Evolutionary conservation across 2,329 filamentous ascomycete genomes (phyloP).

Genomic region (Proliferodiscus dingleyae): DNA sequence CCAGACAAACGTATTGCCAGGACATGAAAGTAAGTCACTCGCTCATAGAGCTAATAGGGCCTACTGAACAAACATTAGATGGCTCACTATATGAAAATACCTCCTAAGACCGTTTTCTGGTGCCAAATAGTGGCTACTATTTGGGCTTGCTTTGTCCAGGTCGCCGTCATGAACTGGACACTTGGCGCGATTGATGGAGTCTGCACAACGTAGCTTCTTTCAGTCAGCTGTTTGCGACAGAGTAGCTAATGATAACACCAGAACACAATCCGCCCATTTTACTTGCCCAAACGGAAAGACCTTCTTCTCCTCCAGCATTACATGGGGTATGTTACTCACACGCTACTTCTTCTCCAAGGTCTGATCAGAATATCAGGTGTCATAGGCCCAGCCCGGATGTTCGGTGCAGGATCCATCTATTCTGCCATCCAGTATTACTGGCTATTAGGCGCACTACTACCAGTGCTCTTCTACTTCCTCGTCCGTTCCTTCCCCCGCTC

Average conservation of each 20-base stretch:
- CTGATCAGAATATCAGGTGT: conserved; percentile 45
- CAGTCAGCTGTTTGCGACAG: neutral
- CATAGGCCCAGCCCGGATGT: conserved; percentile 66
- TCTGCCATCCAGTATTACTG: conserved; percentile 64
- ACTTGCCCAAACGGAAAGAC: conserved; percentile 57
- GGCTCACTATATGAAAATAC: conserved; percentile 56
- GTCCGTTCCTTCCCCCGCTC: conserved; percentile 56
- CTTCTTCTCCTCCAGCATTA: conserved; percentile 59
- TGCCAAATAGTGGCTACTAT: conserved; percentile 46
- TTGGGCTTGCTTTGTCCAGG: conserved; percentile 59
- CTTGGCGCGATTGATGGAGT: conserved; percentile 57
- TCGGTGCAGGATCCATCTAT: conserved; percentile 61
- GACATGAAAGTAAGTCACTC: conserved; percentile 18
- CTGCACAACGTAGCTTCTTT: conserved; percentile 47
- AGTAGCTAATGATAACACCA: neutral
- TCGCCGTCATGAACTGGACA: conserved; percentile 57
- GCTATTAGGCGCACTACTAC: conserved; percentile 61
- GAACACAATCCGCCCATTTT: conserved; percentile 52
- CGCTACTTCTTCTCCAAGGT: conserved; percentile 48
- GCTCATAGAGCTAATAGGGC: neutral
- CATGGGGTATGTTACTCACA: conserved; percentile 70
- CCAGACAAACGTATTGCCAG: conserved; percentile 40
- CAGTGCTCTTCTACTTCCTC: conserved; percentile 52
- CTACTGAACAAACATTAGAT: conserved; percentile 46
- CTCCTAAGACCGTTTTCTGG: conserved; percentile 30